Conservation (phyloP, 1,284 basidiomycete genomes). For the Agaricales sp. region DNA sequence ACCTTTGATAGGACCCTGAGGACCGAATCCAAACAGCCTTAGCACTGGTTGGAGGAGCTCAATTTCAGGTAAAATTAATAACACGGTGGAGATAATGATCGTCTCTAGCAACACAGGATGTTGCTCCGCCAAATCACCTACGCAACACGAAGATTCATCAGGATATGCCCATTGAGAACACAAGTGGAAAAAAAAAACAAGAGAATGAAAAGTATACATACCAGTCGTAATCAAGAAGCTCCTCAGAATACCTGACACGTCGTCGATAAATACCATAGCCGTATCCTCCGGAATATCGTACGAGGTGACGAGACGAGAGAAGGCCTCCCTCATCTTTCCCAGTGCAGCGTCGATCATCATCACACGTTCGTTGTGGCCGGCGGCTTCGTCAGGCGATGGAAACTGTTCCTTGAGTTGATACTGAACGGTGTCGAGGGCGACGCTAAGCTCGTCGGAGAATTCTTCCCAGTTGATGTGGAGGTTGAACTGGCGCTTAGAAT, state of each 20-base stretch:
- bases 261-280: slow-evolving; percentile 2
- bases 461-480: neutral
- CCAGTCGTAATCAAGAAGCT: slow-evolving; percentile 1
- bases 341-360: slow-evolving; percentile 8
- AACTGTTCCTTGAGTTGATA: slow-evolving; percentile 13
- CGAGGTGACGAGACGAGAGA: slow-evolving; percentile 7
- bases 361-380: slow-evolving; percentile 12
- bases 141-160: neutral
- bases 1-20: slow-evolving; percentile 18
- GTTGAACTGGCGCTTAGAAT: neutral
- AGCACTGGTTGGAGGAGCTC: slow-evolving; percentile 16
- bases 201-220: too few species aligned
- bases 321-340: slow-evolving; percentile 5
- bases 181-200: slow-evolving; percentile 2
- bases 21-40: slow-evolving; percentile 16
- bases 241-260: slow-evolving; percentile 2
- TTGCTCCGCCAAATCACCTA: slow-evolving; percentile 19
- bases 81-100: slow-evolving; percentile 9
- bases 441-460: neutral
- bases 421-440: slow-evolving; percentile 6
- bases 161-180: too few species aligned
- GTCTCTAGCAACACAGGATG: slow-evolving; percentile 14
- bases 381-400: slow-evolving; percentile 14
- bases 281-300: slow-evolving; percentile 12
- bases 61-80: slow-evolving; percentile 13